These are phyloP conservation scores for Erigeron canadensis DNA, from an alignment of 129 eudicot genomes.

Conservation along the genomic window DNA sequence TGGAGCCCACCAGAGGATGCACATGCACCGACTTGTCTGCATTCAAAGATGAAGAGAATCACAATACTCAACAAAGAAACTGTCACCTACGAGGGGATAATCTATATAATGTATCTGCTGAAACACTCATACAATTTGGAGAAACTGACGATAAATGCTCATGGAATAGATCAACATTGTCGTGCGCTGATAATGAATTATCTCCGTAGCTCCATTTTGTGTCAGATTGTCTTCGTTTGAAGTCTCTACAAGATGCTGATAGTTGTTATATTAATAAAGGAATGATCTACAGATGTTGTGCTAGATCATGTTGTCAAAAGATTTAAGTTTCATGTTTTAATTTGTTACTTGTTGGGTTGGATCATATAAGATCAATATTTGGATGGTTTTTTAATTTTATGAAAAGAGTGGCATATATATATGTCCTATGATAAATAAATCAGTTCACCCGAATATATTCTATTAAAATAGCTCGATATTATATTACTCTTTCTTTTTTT, in stretches of 20 bases:
- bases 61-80: conserved; percentile 4
- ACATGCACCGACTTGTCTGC: conserved; percentile 30
- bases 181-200: conserved; percentile 14
- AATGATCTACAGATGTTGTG: too few species aligned
- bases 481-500: too few species aligned
- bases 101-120: conserved; percentile 25
- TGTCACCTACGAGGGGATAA: conserved; percentile 18
- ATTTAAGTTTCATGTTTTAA: too few species aligned
- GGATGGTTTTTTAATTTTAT: too few species aligned
- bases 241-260: background rate
- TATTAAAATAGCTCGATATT: too few species aligned
- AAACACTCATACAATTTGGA: conserved; percentile 3
- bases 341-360: too few species aligned
- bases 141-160: conserved; percentile 9
- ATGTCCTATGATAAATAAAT: too few species aligned
- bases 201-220: conserved; percentile 15
- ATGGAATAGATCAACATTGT: background rate
- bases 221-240: conserved; percentile 22
- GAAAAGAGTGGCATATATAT: too few species aligned
- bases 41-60: conserved; percentile 8
- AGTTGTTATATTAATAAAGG: background rate
- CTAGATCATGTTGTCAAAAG: too few species aligned
- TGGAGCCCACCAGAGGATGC: conserved; percentile 21
- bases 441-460: too few species aligned
- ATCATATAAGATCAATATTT: too few species aligned